These are phyloP conservation scores for Singerocomus inundabilis DNA, from an alignment of 1,284 basidiomycete species.

Conservation along the genomic window DNA sequence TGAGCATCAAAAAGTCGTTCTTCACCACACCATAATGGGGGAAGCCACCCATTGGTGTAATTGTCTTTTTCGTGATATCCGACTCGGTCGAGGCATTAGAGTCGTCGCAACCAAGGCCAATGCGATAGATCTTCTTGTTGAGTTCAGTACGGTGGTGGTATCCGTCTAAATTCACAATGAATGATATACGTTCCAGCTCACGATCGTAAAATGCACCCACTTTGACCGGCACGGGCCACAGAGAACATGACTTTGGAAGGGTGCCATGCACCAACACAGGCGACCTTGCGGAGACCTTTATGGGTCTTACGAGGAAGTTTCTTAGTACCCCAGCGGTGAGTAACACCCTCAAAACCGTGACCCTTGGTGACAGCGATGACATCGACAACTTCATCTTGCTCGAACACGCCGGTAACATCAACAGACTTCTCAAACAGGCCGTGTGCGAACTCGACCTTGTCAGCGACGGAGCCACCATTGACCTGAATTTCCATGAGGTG, in stretches of 20 bases:
- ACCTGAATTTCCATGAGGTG: conserved; percentile 99
- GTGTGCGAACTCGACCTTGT: conserved; percentile 98
- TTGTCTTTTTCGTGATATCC: conserved; percentile 91
- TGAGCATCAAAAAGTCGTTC: conserved; percentile 97
- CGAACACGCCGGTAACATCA: conserved; percentile 85
- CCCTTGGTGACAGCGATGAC: conserved; percentile 99
- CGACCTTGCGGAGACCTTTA: conserved; percentile 99
- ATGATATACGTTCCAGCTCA: conserved; percentile 3
- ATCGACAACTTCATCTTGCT: conserved; percentile 97
- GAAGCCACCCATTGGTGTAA: conserved; percentile 99
- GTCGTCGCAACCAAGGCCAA: conserved; percentile 80
- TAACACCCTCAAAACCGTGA: conserved; percentile 99
- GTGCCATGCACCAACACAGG: conserved; percentile 99
- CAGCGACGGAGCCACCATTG: conserved; percentile 94
- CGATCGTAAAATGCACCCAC: conserved; percentile 43
- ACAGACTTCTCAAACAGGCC: conserved; percentile 97
- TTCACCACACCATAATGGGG: conserved; percentile 98
- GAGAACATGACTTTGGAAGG: conserved; percentile 99
- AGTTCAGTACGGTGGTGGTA: conserved; percentile 99
- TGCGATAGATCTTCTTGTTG: conserved; percentile 99
- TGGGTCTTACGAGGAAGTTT: conserved; percentile 99
- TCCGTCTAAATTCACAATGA: conserved; percentile 60
- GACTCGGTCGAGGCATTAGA: conserved; percentile 91
- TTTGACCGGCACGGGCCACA: conserved; percentile 99
- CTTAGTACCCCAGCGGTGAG: conserved; percentile 99